These are phyloP conservation scores for Echium plantagineum DNA, from an alignment of 257 asterid genomes.

Conservation along the genomic window DNA sequence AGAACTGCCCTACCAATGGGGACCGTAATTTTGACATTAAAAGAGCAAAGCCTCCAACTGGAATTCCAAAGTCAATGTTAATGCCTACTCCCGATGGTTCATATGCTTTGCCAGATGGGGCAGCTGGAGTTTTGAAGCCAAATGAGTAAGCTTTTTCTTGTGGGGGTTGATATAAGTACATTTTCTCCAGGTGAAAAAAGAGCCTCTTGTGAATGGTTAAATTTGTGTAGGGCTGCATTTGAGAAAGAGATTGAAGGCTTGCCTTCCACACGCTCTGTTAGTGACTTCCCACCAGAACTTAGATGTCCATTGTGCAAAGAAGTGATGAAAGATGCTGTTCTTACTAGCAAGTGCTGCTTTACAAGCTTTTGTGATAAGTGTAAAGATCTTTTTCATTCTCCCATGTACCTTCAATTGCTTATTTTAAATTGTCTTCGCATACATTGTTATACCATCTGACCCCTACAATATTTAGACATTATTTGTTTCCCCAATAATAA, in stretches of 20 bases:
- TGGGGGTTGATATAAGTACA: background rate
- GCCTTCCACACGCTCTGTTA: slow-evolving; percentile 53
- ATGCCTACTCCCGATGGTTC: slow-evolving; percentile 79
- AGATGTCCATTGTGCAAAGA: slow-evolving; percentile 75
- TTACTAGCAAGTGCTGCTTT: slow-evolving; percentile 85
- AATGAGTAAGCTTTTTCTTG: slow-evolving; percentile 38
- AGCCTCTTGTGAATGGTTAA: background rate
- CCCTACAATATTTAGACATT: background rate
- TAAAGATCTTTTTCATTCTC: slow-evolving; percentile 17
- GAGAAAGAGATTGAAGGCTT: slow-evolving; percentile 71
- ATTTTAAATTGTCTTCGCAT: background rate
- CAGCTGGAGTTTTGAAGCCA: slow-evolving; percentile 57
- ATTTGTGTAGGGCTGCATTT: slow-evolving; percentile 53
- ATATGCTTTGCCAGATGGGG: slow-evolving; percentile 70
- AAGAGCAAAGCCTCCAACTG: slow-evolving; percentile 78
- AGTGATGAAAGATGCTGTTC: slow-evolving; percentile 83
- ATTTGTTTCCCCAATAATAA: too few species aligned
- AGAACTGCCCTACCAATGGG: slow-evolving; percentile 55
- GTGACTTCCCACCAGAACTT: slow-evolving; percentile 74
- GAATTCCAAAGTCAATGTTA: slow-evolving; percentile 82
- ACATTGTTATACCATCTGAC: background rate
- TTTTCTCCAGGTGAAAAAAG: background rate
- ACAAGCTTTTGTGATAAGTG: slow-evolving; percentile 81
- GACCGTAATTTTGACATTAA: slow-evolving; percentile 66
- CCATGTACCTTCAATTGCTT: background rate